Evolutionary conservation across 2,329 filamentous ascomycete genomes (phyloP).

Genomic region (Stromatinia cepivora): DNA sequence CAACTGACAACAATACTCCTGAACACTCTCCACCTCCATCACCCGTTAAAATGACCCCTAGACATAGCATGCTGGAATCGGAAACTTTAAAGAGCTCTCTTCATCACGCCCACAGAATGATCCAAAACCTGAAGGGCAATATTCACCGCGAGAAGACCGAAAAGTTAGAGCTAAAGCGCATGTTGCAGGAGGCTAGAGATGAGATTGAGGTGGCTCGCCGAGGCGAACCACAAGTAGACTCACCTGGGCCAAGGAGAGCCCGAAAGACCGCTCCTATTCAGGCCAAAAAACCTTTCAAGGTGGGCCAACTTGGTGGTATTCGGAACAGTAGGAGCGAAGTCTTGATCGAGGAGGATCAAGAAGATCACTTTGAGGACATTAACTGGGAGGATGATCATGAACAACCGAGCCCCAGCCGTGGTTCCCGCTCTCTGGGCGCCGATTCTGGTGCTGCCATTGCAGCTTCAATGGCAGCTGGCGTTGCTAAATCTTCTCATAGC

Average conservation of each 20-base stretch:
- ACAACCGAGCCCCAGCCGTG: constrained; percentile 59
- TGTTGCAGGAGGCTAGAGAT: constrained; percentile 92
- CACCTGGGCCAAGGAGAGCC: constrained; percentile 57
- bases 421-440: constrained; percentile 32
- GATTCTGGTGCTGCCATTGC: constrained; percentile 40
- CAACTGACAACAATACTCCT: constrained; percentile 70
- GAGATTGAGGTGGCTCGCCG: constrained; percentile 71
- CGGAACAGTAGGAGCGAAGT: constrained; percentile 77
- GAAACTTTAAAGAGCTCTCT: constrained; percentile 95
- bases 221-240: constrained; percentile 47
- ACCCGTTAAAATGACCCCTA: constrained; percentile 85
- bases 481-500: constrained; percentile 51
- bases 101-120: constrained; percentile 92
- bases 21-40: constrained; percentile 90
- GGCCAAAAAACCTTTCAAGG: constrained; percentile 76
- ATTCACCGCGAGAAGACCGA: constrained; percentile 98
- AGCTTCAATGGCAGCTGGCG: constrained; percentile 35
- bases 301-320: constrained; percentile 72
- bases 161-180: constrained; percentile 90
- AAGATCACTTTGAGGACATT: constrained; percentile 61
- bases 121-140: constrained; percentile 91
- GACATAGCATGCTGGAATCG: constrained; percentile 88
- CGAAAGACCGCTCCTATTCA: constrained; percentile 64
- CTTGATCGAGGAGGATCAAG: constrained; percentile 42
- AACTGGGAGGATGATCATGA: constrained; percentile 81